Evolutionary conservation across 768 basidiomycete genomes (phyloP).

Genomic region (Mycena polygramma): DNA sequence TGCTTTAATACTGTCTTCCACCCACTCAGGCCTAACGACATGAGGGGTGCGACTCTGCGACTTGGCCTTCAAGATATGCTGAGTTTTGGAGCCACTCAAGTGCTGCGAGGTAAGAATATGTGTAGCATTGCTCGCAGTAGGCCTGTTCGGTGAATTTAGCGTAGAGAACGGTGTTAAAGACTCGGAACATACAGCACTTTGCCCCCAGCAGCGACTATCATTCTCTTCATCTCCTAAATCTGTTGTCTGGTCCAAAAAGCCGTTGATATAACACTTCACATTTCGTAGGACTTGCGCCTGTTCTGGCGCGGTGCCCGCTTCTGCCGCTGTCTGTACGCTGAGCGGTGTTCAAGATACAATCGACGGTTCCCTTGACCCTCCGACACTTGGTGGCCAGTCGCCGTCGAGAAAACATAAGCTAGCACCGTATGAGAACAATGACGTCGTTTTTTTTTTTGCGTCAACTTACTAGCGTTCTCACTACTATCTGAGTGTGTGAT

Average conservation of each 20-base stretch:
- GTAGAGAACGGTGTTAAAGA: constrained; percentile 7
- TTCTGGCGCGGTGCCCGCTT: constrained; percentile 22
- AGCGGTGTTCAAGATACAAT: constrained; percentile 61
- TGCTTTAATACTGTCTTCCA: constrained; percentile 72
- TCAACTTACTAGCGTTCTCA: constrained; percentile 67
- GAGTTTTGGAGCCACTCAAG: constrained; percentile 79
- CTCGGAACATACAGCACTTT: constrained; percentile 64
- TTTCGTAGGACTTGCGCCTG: constrained; percentile 53
- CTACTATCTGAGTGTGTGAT: constrained; percentile 81
- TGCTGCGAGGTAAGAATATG: constrained; percentile 84
- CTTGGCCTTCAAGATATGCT: constrained; percentile 69
- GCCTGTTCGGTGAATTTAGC: constrained; percentile 50
- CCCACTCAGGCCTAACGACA: constrained; percentile 84
- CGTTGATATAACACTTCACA: constrained; percentile 77
- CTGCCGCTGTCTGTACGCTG: constrained; percentile 40
- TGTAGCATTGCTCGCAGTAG: constrained; percentile 72
- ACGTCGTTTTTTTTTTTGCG: constrained; percentile 1
- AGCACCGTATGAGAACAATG: constrained; percentile 55
- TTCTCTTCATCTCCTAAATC: constrained; percentile 84
- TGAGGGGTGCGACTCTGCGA: constrained; percentile 59
- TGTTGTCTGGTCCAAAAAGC: constrained; percentile 77
- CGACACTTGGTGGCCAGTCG: constrained; percentile 78
- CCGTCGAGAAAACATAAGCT: constrained; percentile 64
- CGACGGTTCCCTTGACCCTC: constrained; percentile 58
- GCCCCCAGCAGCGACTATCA: constrained; percentile 78